Evolutionary conservation across 2,329 filamentous ascomycete species (phyloP), one percentile per base, ranked within the genome.

Genomic region (Aspergillus novoparasiticus): DNA sequence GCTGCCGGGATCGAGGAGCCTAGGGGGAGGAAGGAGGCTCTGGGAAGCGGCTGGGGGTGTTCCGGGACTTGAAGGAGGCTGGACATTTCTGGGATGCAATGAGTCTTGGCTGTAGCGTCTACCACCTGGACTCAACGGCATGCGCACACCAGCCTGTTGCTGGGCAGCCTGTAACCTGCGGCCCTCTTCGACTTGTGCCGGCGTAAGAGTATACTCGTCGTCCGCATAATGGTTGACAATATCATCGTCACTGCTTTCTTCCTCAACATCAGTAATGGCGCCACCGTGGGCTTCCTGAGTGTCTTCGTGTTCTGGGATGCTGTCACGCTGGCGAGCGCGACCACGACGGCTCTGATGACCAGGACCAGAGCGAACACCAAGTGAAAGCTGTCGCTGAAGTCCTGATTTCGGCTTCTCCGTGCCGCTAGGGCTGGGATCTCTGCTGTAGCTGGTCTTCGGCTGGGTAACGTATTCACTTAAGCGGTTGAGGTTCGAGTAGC

Each of bases 311-410:
- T 74, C 72, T 21, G 64, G 64, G 21, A 67, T 69, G 16, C 67
- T 66, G 59, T 72, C 73, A 30, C 67, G 61, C 45, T 71, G 19
- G 62, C 71, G 68, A 61, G 70, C 66, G 45, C 75, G 69, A 50
- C 74, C 71, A 63, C 72, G 68, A 59, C 69, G 67, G 50, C 76
- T 69, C 39, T 71, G 55, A 62, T 80, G 76, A 26, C 77, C 79
- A 39, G 80, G 80, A 0, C 78, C 77, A 32, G 78, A 74, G 28
- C 78, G 75, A 12, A 78, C 75, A 60, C 79, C 79, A 16, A 81
- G 75, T 1, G 79, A 78, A 9, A 79, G 63, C 41, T 77, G 76
- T 41, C 77, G 74, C 53, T 73, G 74, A 12, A 80, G 69, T 12
- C 71, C 73, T 9, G 76, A 73, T 36, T 66, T 74, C 5, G 73